Base-by-base conservation (phyloP, 306 rosid genomes). In the Sicyos baderoa region DNA sequence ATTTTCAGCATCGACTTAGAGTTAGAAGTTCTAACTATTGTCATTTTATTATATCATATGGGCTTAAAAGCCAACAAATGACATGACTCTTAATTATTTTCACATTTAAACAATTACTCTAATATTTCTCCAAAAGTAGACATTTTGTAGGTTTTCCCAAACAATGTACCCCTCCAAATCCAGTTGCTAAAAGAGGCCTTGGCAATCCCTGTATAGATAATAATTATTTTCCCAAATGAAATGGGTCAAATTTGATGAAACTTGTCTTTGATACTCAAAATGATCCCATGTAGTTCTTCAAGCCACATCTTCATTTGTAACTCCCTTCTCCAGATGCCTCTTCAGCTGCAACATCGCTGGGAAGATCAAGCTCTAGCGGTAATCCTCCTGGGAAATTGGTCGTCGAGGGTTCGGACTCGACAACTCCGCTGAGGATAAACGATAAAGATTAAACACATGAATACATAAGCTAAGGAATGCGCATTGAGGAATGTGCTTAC, bases 331-430 rank as follows among this genome's bases (percentile, higher is more conserved):
- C 14, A 69, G 49, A 70, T 4, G 81, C 72, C 72, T 84, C 84
- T 72, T 82, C 82, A 42, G 75, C 88, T 15, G 84, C 95, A 78
- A 84, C 44, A 37, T 37, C 44, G 1, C 0, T 6, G 44, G 44
- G 9, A 37, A 37, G 91, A 72, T 92, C 95, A 70, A 76, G 87
- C 47, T 95, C 98, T 4, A 3, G 4, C 7, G 95, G 96, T 74
- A 86, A 76, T 75, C 84, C 87, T 57, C 94, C 98, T 12, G 88
- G 87, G 80, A 72, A 87, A 75, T 93, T 84, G 14, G 95, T 93
- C 1, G 78, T 69, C 9, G 96, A 78, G 76, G 76, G 74, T 77
- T 80, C 86, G 9, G 88, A 83, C 12, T 93, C 89, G 27, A 79
- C 71, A 87, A 78, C 52, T 75, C 98, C 89, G 86, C 83, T 72